Base-by-base conservation (phyloP, 441 rosid species). In the Viola pubescens region DNA sequence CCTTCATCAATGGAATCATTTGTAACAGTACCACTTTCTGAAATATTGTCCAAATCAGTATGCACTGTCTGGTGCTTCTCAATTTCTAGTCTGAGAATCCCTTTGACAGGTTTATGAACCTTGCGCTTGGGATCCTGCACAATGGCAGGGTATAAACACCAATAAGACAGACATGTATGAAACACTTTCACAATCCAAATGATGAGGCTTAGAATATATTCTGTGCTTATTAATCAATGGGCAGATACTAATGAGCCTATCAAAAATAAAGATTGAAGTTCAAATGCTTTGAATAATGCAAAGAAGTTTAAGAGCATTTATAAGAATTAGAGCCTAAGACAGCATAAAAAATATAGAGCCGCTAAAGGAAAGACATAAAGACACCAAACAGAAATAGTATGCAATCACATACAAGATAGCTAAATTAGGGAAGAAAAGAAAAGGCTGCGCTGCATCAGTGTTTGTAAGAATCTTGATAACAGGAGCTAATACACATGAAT, bases 31-130 rank as follows among this genome's bases (percentile, higher is more conserved):
- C 96, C 92, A 82, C 76, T 83, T 81, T 91, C 99, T 40, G 97
- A 91, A 57, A 82, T 51, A 75, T 85, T 87, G 68, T 88, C 99
- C 68, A 81, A 67, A 69, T 94, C 97, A 64, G 82, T 74, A 48
- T 68, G 84, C 61, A 77, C 75, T 53, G 84, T 80, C 71, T 79
- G 90, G 65, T 91, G 96, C 78, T 91, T 94, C 83, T 89, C 99
- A 75, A 94, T 94, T 82, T 89, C 97, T 67, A 94, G 79, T 75
- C 85, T 79, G 58, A 91, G 79, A 76, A 89, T 71, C 63, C 98
- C 99, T 78, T 85, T 87, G 51, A 94, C 97, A 50, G 96, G 98
- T 71, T 91, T 94, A 72, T 94, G 98, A 75, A 86, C 92, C 78
- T 91, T 91, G 67, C 85, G 84, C 70, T 87, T 94, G 45, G 97